Base-by-base conservation (phyloP, 148 eudicot species). In the Amaranthus palmeri region DNA sequence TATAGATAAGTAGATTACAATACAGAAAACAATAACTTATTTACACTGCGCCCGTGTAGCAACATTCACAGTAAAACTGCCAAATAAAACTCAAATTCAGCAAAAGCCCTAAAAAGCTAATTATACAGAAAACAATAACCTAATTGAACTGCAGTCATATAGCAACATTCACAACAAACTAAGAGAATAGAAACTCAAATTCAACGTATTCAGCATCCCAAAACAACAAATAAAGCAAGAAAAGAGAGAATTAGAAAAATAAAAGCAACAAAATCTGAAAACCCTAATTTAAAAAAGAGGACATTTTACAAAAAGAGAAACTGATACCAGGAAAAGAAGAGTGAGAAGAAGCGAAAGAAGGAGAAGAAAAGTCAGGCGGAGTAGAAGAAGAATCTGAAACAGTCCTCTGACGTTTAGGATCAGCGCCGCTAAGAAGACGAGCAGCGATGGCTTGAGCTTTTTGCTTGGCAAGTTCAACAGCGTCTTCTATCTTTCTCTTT, bases 401-500 rank as follows among this genome's bases (percentile, higher is more conserved):
- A 41, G 76, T 61, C 12, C 85, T 77, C 54, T 82, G 80, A 7
- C 85, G 79, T 18, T 82, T 82, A 7, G 77, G 45, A 48, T 82
- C 82, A 41, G 81, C 80, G 64, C 69, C 71, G 52, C 51, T 78
- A 47, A 79, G 17, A 40, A 79, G 72, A 13, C 85, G 80, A 36
- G 85, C 85, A 9, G 85, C 85, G 54, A 83, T 80, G 52, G 79
- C 85, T 54, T 79, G 69, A 9, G 81, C 85, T 67, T 63, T 79
- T 68, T 83, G 83, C 74, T 83, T 83, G 3, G 85, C 85, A 40
- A 76, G 69, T 54, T 79, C 83, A 13, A 83, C 77, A 3, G 70
- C 76, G 47, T 83, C 85, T 40, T 80, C 85, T 6, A 83, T 79
- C 78, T 83, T 83, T 15, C 85, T 70, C 83, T 83, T 79, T 12